Conservation (phyloP, 371 early-diverging fungal species). For the Apophysomyces trapeziformis region DNA sequence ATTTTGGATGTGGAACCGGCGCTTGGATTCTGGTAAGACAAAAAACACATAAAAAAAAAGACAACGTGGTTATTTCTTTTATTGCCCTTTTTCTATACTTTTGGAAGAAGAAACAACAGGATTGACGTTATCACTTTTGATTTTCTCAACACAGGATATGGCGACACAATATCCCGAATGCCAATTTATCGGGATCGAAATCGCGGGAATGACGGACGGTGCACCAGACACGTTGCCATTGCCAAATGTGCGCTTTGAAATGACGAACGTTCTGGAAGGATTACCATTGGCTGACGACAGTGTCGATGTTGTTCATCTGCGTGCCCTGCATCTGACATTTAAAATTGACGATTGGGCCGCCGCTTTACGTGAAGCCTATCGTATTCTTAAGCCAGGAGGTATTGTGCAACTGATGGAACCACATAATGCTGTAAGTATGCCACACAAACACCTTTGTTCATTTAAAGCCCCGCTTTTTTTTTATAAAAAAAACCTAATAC, state of each 20-base stretch:
- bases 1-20: slow-evolving; percentile 29
- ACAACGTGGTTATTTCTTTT: no score
- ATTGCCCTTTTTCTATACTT: no score
- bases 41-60: background rate
- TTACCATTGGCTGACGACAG: slow-evolving; percentile 24
- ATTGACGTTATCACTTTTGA: background rate
- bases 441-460: background rate
- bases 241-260: slow-evolving; percentile 32
- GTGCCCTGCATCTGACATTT: slow-evolving; percentile 27
- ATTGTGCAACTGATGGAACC: slow-evolving; percentile 40
- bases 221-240: slow-evolving; percentile 25
- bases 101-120: no score
- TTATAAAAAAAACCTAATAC: no score
- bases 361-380: slow-evolving; percentile 25
- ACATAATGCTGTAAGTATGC: slow-evolving; percentile 27
- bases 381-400: slow-evolving; percentile 39
- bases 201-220: slow-evolving; percentile 13
- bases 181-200: slow-evolving; percentile 32
- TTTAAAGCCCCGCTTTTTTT: background rate
- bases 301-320: slow-evolving; percentile 36
- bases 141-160: slow-evolving; percentile 36
- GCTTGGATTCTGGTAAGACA: slow-evolving; percentile 27
- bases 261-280: background rate
- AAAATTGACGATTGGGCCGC: slow-evolving; percentile 19
- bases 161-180: slow-evolving; percentile 43